phyloP scores from a whole-genome alignment of 176 grass and related monocot species.

The Eragrostis curvula region DNA sequence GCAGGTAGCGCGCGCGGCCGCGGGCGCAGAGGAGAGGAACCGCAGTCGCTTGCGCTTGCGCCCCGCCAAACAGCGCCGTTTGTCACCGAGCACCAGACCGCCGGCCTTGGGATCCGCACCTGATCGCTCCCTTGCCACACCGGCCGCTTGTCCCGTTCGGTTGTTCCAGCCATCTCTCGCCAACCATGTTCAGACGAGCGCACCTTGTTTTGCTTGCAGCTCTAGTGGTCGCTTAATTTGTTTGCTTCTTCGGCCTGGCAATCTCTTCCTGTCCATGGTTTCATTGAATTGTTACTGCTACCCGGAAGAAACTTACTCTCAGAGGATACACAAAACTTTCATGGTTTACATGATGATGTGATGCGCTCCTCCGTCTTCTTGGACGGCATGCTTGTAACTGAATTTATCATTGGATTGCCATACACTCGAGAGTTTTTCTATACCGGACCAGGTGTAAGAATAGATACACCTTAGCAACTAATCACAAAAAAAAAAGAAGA shows the following conservation, averaged over 20 bases:
- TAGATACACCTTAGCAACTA: no score
- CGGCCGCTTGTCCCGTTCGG: neutral
- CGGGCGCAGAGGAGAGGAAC: neutral
- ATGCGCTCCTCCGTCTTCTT: no score
- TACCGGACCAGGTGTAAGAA: no score
- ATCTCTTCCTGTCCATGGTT: neutral
- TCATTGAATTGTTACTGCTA: neutral
- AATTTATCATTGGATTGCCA: no score
- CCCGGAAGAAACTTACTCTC: no score
- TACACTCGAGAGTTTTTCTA: no score
- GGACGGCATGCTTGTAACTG: no score
- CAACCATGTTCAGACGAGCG: slow-evolving; percentile 6
- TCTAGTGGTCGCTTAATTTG: neutral
- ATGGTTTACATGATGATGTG: no score
- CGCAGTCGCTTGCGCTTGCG: no score
- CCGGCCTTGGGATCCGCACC: slow-evolving; percentile 18
- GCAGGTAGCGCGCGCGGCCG: neutral
- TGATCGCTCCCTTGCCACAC: neutral
- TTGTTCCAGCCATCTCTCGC: neutral
- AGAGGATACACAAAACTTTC: no score
- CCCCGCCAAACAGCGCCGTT: neutral
- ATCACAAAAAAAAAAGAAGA: no score
- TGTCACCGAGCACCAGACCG: neutral
- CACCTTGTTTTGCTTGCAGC: neutral
- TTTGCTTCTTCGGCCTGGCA: neutral